These are phyloP conservation scores for Colletotrichum lindemuthianum DNA, from an alignment of 2,329 filamentous ascomycete species.

Conservation along the genomic window DNA sequence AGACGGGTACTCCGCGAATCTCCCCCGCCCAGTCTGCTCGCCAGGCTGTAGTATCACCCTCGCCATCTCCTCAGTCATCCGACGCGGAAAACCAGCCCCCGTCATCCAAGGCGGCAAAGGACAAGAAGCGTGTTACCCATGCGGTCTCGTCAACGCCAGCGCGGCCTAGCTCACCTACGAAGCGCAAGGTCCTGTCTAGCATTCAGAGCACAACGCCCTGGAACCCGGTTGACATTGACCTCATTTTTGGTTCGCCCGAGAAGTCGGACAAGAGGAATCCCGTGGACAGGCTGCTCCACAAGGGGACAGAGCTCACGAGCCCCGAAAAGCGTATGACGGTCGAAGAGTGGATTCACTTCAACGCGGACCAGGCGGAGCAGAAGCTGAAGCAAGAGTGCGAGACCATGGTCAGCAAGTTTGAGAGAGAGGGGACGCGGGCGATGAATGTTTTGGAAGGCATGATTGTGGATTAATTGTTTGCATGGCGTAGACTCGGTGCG, in stretches of 20 bases:
- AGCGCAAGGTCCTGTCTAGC: conserved; percentile 64
- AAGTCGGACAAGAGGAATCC: conserved; percentile 63
- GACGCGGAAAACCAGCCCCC: conserved; percentile 85
- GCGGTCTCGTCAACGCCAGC: conserved; percentile 54
- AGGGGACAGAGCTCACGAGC: conserved; percentile 71
- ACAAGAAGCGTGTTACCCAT: conserved; percentile 59
- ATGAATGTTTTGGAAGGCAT: conserved; percentile 82
- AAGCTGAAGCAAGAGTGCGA: conserved; percentile 85
- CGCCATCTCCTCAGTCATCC: conserved; percentile 78
- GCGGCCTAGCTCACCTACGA: conserved; percentile 65
- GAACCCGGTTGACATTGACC: conserved; percentile 80
- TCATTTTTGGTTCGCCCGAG: conserved; percentile 66
- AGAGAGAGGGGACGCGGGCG: conserved; percentile 82
- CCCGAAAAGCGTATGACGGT: conserved; percentile 91
- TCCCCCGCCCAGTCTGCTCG: conserved; percentile 60
- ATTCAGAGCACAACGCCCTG: conserved; percentile 72
- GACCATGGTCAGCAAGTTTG: conserved; percentile 82
- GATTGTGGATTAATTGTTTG: conserved; percentile 56
- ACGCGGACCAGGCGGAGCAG: conserved; percentile 82
- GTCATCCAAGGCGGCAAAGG: conserved; percentile 67
- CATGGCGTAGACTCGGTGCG: conserved; percentile 20
- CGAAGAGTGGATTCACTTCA: conserved; percentile 89
- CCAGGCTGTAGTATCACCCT: conserved; percentile 68
- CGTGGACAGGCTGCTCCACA: conserved; percentile 59
- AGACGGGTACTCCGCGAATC: conserved; percentile 42